Evolutionary conservation across 2,329 filamentous ascomycete species (phyloP), one percentile per base, ranked within the genome.

Genomic region (Xylaria sp.): DNA sequence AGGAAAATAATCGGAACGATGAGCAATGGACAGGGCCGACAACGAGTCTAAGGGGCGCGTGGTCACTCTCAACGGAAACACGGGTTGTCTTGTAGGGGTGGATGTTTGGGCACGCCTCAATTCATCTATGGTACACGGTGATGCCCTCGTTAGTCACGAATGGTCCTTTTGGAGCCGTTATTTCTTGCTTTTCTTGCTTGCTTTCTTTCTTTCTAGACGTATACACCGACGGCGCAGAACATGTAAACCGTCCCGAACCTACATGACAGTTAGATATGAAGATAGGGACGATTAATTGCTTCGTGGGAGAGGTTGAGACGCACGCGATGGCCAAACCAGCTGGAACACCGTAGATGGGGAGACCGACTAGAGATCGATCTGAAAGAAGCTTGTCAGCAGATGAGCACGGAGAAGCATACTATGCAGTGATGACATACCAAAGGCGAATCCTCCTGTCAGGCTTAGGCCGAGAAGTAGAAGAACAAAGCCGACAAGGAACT

Each of bases 171-270:
- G 72, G 77, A 80, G 79, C 28, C 9, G 28, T 31, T 31, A 9
- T 31, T 31, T n/a, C n/a, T n/a, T n/a, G n/a, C n/a, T n/a, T n/a
- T n/a, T n/a, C n/a, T n/a, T n/a, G n/a, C 28, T 82, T 80, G 87
- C 77, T 83, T 71, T 63, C 60, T 63, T 40, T 58, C 43, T 67
- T 49, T 52, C 80, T 87, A 99, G 78, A 99, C 92, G 88, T 99
- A 98, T 75, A 99, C 95, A 77, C 95, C 95, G 76, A 95, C 95
- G 64, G 94, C 95, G 80, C 95, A 99, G 80, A 99, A 98, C 90
- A 97, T 97, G 81, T 95, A 97, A 47, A 99, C 93, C 53, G 94
- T 90, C 71, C 95, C 95, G 78, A 97, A 91, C 53, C 94, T 97
- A 74, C 12, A 25, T n/a, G 28, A 11, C 8, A 23, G 59, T 71